Evolutionary conservation across 2,329 filamentous ascomycete genomes (phyloP), one percentile per base, ranked within the genome.

Genomic region (Cladosporium cucumerinum): DNA sequence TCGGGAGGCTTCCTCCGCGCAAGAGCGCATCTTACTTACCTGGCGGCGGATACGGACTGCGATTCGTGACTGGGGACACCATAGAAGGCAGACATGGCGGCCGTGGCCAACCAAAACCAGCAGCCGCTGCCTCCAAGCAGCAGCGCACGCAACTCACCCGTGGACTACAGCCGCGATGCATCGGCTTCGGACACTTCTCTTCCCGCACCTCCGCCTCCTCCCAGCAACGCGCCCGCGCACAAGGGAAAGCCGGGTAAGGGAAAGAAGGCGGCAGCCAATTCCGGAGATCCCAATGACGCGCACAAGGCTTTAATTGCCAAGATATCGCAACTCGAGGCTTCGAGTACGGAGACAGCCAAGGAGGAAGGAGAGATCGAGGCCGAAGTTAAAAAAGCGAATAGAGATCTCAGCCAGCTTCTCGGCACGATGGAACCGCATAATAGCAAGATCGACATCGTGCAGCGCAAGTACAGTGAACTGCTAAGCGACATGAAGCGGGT

Each of bases 311-410:
- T 99, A 60, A 90, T 93, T 68, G 92, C 93, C 67, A 92, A 96
- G 75, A 97, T 99, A 75, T 94, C 93, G 25, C 95, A 98, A 80
- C 82, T 99, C 66, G 95, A 99, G 78, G 90, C 92, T 68, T 93
- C 97, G 82, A 91, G 90, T 58, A 93, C 93, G 12, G 92, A 92
- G 66, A 93, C 97, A 77, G 97, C 96, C 78, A 94, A 96, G 72
- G 92, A 97, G 79, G 93, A 97, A 80, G 87, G 90, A 67, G 95
- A 98, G 82, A 97, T 99, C 76, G 94, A 96, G 79, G 90, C 92
- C 70, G 93, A 97, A 82, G 92, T 97, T 63, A 95, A 93, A 78
- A 93, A 94, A 79, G 93, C 93, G 57, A 97, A 93, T 71, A 88
- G 94, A 71, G 95, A 98, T 75, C 84, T 99, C 57, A 89, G 92